Evolutionary conservation across 148 eudicot genomes (phyloP), one percentile per base, ranked within the genome.

Genomic region (Rhododendron mucronatum): DNA sequence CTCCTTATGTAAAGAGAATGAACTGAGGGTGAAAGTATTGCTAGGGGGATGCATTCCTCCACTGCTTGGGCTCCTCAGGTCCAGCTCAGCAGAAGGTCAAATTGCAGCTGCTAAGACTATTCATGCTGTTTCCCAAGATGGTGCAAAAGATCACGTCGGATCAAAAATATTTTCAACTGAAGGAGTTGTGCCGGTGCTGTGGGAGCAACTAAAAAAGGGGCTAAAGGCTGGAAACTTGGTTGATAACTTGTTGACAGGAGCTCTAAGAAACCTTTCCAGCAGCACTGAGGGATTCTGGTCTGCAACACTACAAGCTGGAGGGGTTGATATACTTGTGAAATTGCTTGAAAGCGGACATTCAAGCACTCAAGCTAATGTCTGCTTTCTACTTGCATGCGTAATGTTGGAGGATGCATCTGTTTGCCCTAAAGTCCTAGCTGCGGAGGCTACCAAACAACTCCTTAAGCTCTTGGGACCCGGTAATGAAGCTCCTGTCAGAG

Each of bases 1-100:
- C 50, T 93, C 99, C 89, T 91, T 97, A 82, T 97, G 99, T 83
- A 95, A 94, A 91, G 99, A 97, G 90, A 97, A 95, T 88, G 99
- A 97, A 89, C 94, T 97, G 45, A 91, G 99, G 84, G 95, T 95
- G 53, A 97, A 97, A 91, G 99, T 97, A 37, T 82, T 97, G 84
- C 93, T 97, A 53, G 99, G 99, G 53, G 99, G 99, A 75, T 97
- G 99, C 93, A 93, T 97, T 84, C 99, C 99, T 7, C 99, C 99
- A 23, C 89, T 97, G 88, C 98, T 97, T 87, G 96, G 98, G 73
- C 96, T 97, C 55, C 95, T 97, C 41, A 92, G 92, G 88, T 95
- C 99, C 78, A 94, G 91, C 88, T 97, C 98, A 78, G 88, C 92
- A 69, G 99, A 97, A 88, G 98, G 93, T 84, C 98, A 94, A 87